Evolutionary conservation across 1,284 basidiomycete species (phyloP).

Genomic region (Apiotrichum siamense): DNA sequence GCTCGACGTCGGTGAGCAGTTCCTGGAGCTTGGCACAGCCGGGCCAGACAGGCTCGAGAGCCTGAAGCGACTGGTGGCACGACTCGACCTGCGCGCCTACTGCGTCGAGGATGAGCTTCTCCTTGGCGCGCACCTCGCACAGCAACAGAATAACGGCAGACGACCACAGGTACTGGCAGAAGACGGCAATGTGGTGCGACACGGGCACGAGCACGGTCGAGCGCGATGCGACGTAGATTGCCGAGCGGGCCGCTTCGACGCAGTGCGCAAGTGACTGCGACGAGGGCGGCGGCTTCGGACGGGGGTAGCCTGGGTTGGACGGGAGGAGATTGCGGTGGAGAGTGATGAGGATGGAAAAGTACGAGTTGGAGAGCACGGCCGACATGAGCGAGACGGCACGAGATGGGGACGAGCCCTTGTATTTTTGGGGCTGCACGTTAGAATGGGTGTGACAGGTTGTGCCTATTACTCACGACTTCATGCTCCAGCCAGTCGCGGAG

Average conservation of each 20-base stretch:
- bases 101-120: slow-evolving; percentile 59
- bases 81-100: slow-evolving; percentile 77
- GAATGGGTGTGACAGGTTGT: not conserved
- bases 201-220: slow-evolving; percentile 77
- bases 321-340: slow-evolving; percentile 78
- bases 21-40: slow-evolving; percentile 74
- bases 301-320: slow-evolving; percentile 36
- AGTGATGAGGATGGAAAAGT: slow-evolving; percentile 79
- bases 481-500: slow-evolving; percentile 75
- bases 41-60: slow-evolving; percentile 82
- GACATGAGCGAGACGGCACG: slow-evolving; percentile 55
- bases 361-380: slow-evolving; percentile 80
- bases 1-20: slow-evolving; percentile 42
- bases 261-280: slow-evolving; percentile 41
- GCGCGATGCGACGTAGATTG: slow-evolving; percentile 72
- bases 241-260: slow-evolving; percentile 43
- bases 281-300: slow-evolving; percentile 38
- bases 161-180: slow-evolving; percentile 84
- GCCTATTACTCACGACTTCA: slow-evolving; percentile 33
- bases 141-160: slow-evolving; percentile 79
- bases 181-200: slow-evolving; percentile 82
- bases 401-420: slow-evolving; percentile 44
- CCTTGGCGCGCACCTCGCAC: slow-evolving; percentile 74
- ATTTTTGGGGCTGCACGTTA: slow-evolving; percentile 63
- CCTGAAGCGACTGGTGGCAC: slow-evolving; percentile 63